Evolutionary conservation across 1,284 basidiomycete genomes (phyloP).

Genomic region (Sanghuangporus weigelae): DNA sequence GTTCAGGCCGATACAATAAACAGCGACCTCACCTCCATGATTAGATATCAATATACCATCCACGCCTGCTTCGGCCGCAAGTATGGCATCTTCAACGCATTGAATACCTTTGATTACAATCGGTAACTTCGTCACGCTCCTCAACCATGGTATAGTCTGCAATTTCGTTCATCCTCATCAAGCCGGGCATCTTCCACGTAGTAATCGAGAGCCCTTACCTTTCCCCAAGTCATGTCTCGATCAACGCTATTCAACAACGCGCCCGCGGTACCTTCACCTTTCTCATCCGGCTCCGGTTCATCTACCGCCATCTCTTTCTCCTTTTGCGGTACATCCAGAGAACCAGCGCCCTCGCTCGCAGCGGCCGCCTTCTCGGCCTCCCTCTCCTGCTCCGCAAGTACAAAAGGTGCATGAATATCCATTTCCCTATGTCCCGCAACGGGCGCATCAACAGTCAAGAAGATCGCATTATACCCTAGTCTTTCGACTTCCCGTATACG

Average conservation of each 20-base stretch:
- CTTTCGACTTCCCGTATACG: slow-evolving; percentile 69
- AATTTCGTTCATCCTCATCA: slow-evolving; percentile 6
- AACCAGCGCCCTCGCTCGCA: slow-evolving; percentile 39
- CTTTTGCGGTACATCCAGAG: slow-evolving; percentile 29
- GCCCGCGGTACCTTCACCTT: slow-evolving; percentile 51
- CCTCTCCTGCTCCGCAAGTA: slow-evolving; percentile 54
- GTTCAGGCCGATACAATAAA: slow-evolving; percentile 24
- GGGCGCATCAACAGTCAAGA: slow-evolving; percentile 88
- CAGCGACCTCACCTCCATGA: slow-evolving; percentile 67
- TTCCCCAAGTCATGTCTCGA: slow-evolving; percentile 68
- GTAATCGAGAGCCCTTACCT: slow-evolving; percentile 30
- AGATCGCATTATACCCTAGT: slow-evolving; percentile 80
- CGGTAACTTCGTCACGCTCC: slow-evolving; percentile 70
- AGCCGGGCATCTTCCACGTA: slow-evolving; percentile 1
- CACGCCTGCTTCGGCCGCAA: slow-evolving; percentile 83
- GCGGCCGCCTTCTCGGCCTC: slow-evolving; percentile 23
- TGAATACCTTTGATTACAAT: slow-evolving; percentile 81
- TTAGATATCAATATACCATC: slow-evolving; percentile 90
- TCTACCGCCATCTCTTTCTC: slow-evolving; percentile 30
- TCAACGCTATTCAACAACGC: slow-evolving; percentile 61
- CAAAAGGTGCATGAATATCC: slow-evolving; percentile 65
- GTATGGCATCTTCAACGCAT: slow-evolving; percentile 80
- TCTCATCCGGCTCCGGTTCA: slow-evolving; percentile 31
- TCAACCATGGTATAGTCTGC: slow-evolving; percentile 75
- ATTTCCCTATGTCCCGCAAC: slow-evolving; percentile 83